A percentile compares a stretch with the other conserved stretches of the same genome.
Evolutionary conservation across 495 filamentous ascomycete species (phyloP).

Genomic region (Aspergillus avenaceus): DNA sequence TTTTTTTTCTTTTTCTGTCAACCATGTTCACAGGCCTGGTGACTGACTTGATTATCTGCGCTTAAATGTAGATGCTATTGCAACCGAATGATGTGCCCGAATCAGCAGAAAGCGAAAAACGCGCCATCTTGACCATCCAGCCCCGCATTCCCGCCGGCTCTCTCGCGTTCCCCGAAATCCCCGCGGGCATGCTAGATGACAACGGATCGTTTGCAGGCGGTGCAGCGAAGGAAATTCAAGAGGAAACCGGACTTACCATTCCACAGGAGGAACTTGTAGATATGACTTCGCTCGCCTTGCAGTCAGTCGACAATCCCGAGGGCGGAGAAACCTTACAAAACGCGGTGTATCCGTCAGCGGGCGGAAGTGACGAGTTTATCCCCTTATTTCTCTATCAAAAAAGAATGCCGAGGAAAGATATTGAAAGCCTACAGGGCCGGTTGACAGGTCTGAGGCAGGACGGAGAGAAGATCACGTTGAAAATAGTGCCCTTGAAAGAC

Average conservation of each 20-base stretch:
- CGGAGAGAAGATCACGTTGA: constrained; percentile 79
- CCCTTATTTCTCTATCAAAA: constrained; percentile 73
- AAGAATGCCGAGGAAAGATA: constrained; percentile 54
- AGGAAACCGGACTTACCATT: constrained; percentile 70
- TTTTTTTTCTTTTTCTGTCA: not conserved
- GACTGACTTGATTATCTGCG: too few species aligned
- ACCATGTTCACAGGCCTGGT: too few species aligned
- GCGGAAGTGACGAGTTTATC: constrained; percentile 82
- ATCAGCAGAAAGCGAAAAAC: constrained; percentile 46
- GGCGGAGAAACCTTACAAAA: constrained; percentile 48
- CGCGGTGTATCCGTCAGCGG: constrained; percentile 71
- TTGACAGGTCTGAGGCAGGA: constrained; percentile 73
- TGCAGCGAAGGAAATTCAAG: constrained; percentile 77
- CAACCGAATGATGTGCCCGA: constrained; percentile 60
- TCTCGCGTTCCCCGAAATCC: constrained; percentile 72
- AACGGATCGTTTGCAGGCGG: constrained; percentile 68
- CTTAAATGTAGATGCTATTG: constrained; percentile 63
- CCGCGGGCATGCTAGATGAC: constrained; percentile 87
- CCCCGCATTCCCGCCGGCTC: constrained; percentile 77
- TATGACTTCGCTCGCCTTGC: constrained; percentile 58
- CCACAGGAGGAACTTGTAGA: constrained; percentile 57
- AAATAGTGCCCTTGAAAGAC: constrained; percentile 66
- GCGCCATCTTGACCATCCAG: constrained; percentile 76
- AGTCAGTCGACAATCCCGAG: constrained; percentile 16
- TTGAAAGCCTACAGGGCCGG: constrained; percentile 68